Evolutionary conservation across 2,329 filamentous ascomycete species (phyloP), one percentile per base, ranked within the genome.

Genomic region (Ceratocystis variospora): DNA sequence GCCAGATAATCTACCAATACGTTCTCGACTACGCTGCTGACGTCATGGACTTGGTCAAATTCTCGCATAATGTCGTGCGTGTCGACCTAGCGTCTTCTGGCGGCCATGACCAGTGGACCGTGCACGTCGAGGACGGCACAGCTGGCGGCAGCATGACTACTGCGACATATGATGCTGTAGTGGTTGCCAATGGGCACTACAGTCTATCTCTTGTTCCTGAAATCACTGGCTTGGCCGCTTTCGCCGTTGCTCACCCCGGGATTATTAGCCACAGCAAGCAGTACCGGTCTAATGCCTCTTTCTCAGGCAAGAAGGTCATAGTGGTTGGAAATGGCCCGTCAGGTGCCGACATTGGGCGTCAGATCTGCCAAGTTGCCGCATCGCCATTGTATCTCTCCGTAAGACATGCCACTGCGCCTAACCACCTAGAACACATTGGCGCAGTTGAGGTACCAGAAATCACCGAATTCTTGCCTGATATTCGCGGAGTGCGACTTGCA

Each of bases 301-400:
- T 87, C 71, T 72, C 73, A 0, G 80, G 78, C 64, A 88, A 88
- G 73, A 95, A 89, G 74, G 88, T 94, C 10, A 75, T 96, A 4
- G 81, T 96, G 0, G 85, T 96, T 0, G 93, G 93, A 8, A 94
- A 90, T 71, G 87, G 87, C 0, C 88, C 91, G 0, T 96, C 90
- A 0, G 93, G 90, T 0, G 76, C 90, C 17, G 93, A 97, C 72
- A 90, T 97, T 71, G 87, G 87, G 17, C 77, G 80, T 1, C 93
- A 96, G 73, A 87, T 96, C 70, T 82, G 80, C 62, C 72, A 77
- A 5, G 79, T 85, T 45, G 85, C 84, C 72, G 75, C 77, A 69
- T 75, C 76, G 1, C 86, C 84, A 10, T 75, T 94, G 1, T 75
- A 93, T n/a, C 74, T 86, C 69, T 89, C 79, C 76, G 88, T 77